Evolutionary conservation across 2,329 filamentous ascomycete species (phyloP).

Genomic region (Colletotrichum costaricense): DNA sequence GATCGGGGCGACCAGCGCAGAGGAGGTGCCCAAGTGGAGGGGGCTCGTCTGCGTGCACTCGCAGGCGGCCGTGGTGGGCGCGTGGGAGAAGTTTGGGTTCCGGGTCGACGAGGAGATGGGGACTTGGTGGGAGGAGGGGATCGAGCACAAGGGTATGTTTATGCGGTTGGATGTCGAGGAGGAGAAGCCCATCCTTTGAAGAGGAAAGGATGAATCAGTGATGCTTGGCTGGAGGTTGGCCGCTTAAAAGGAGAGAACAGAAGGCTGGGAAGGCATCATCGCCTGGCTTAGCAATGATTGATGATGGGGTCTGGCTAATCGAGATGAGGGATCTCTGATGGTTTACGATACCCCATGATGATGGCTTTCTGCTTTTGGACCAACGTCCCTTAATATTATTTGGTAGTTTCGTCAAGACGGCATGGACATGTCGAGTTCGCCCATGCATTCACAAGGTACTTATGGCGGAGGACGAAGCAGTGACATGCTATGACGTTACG

Average conservation of each 20-base stretch:
- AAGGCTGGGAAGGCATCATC: not conserved
- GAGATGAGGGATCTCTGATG: not conserved
- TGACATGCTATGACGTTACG: not conserved
- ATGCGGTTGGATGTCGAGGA: conserved; percentile 53
- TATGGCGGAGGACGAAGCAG: not conserved
- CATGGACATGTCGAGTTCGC: not conserved
- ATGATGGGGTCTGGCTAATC: not conserved
- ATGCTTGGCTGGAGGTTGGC: not conserved
- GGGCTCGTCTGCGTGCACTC: conserved; percentile 85
- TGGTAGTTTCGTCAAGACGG: not conserved
- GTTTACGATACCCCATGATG: conserved; percentile 4
- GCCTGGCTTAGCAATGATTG: not conserved
- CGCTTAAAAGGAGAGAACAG: not conserved
- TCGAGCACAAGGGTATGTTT: conserved; percentile 89
- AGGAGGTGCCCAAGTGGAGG: conserved; percentile 54
- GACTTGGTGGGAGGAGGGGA: conserved; percentile 85
- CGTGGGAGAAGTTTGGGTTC: conserved; percentile 82
- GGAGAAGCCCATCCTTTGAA: not conserved
- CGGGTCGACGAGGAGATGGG: conserved; percentile 78
- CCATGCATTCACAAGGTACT: not conserved
- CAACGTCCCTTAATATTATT: not conserved
- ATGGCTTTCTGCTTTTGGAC: not conserved
- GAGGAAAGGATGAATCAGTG: not conserved
- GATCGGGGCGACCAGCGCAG: conserved; percentile 50
- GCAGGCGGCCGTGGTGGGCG: conserved; percentile 71